A percentile compares a stretch with the other conserved stretches of the same genome.
Conservation (phyloP, 768 basidiomycete genomes). For the Kwoniella sp. region DNA sequence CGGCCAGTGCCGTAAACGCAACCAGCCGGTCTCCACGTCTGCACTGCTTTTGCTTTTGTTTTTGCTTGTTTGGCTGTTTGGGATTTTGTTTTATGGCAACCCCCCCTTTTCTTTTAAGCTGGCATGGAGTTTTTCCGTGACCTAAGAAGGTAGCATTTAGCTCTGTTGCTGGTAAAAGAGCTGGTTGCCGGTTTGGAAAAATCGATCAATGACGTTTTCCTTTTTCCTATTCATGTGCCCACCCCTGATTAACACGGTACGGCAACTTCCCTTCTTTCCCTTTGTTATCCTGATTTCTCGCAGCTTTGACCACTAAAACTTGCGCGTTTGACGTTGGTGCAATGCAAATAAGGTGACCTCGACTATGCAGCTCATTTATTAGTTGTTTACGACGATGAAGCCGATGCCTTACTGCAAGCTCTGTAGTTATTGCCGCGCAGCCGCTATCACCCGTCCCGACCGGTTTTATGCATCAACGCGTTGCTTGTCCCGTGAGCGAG, state of each 20-base stretch:
- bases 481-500: background rate
- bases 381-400: no score
- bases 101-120: background rate
- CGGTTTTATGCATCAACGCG: background rate
- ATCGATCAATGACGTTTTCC: background rate
- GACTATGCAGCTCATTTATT: no score
- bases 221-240: background rate
- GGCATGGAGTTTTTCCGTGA: constrained; percentile 1
- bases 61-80: background rate
- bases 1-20: background rate
- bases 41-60: background rate
- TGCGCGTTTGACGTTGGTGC: no score
- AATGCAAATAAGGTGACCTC: no score
- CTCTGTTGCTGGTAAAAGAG: no score
- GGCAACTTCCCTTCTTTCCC: background rate
- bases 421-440: background rate
- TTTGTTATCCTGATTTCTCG: background rate
- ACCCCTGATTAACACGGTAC: background rate
- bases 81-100: background rate
- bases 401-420: no score
- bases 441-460: background rate
- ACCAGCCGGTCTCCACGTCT: background rate
- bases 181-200: background rate
- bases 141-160: no score
- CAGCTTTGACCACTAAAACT: background rate